phyloP scores from a whole-genome alignment of 225 moss, liverwort and hornwort species.

The Takakia lepidozioides region DNA sequence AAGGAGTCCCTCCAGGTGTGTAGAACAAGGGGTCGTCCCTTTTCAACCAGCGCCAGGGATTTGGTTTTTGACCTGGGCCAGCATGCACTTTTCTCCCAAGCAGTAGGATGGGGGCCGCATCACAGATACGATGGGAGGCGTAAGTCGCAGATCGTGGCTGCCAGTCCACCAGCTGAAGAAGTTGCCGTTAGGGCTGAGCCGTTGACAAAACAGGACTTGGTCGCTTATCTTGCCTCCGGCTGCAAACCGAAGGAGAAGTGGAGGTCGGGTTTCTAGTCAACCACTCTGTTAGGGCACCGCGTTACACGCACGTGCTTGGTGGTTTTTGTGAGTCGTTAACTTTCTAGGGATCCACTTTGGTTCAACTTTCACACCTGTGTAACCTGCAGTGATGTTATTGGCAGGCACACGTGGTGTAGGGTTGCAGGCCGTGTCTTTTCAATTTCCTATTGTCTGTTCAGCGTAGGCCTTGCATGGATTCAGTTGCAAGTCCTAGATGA shows the following conservation, averaged over 20 bases:
- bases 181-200: conserved; percentile 36
- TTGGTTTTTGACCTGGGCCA: not conserved
- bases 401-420: not conserved
- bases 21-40: too few relatives aligned
- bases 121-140: conserved; percentile 5
- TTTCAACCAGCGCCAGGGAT: not conserved
- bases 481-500: not conserved
- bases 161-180: conserved; percentile 70
- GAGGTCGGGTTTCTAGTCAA: too few relatives aligned
- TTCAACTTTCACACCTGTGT: too few relatives aligned
- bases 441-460: not conserved
- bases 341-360: too few relatives aligned
- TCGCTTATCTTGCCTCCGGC: conserved; percentile 78
- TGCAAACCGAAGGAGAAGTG: conserved; percentile 90
- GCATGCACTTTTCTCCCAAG: not conserved
- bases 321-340: too few relatives aligned
- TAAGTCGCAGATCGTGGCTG: conserved; percentile 37
- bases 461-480: not conserved
- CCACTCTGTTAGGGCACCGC: too few relatives aligned
- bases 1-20: not conserved
- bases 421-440: not conserved
- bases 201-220: conserved; percentile 62
- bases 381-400: too few relatives aligned
- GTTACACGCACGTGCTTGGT: too few relatives aligned
- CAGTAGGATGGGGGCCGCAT: not conserved